Evolutionary conservation across 75 land plant genomes (phyloP).

Genomic region (Pinus tabuliformis): DNA sequence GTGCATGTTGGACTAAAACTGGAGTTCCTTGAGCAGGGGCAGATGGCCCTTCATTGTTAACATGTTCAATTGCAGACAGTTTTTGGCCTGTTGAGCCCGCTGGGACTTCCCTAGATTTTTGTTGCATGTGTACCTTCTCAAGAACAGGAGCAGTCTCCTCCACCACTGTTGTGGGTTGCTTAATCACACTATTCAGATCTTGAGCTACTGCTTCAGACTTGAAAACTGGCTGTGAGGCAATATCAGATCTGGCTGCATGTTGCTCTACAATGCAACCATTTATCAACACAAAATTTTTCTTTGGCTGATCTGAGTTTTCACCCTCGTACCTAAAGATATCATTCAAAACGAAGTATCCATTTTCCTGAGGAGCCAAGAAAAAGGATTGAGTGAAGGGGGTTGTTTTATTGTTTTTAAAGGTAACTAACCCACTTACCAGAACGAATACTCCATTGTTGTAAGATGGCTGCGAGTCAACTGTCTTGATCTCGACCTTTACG

Average conservation of each 20-base stretch:
- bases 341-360: conserved; percentile 38
- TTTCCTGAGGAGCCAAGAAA: conserved; percentile 42
- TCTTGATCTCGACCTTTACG: conserved; percentile 35
- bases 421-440: conserved; percentile 25
- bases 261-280: not conserved
- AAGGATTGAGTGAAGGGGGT: conserved; percentile 31
- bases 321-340: conserved; percentile 35
- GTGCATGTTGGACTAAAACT: conserved; percentile 20
- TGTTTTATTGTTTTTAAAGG: conserved; percentile 15
- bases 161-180: not conserved
- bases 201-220: conserved; percentile 1
- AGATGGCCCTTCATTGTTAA: conserved; percentile 5
- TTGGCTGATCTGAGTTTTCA: conserved; percentile 8
- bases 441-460: conserved; percentile 28
- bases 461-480: conserved; percentile 41
- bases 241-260: not conserved
- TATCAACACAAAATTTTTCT: not conserved
- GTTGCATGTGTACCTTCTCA: conserved; percentile 12
- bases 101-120: not conserved
- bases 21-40: conserved; percentile 9
- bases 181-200: not conserved
- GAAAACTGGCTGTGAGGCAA: not conserved
- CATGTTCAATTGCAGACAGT: conserved; percentile 8
- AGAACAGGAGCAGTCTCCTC: not conserved
- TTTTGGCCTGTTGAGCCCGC: conserved; percentile 9